phyloP scores from a whole-genome alignment of 2,329 filamentous ascomycete species.

The Boeremia exigua region DNA sequence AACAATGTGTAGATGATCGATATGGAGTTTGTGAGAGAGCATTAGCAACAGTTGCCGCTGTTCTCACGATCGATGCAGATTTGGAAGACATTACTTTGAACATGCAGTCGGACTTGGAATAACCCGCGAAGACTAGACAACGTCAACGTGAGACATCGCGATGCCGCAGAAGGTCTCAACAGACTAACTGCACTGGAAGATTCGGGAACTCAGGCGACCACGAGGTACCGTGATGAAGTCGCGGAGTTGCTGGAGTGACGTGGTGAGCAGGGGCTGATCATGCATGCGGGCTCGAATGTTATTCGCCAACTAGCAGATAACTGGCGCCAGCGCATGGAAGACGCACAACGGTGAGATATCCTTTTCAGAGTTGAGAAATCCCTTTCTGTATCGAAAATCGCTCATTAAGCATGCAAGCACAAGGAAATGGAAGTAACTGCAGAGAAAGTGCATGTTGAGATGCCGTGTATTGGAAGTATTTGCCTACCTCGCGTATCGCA shows the following conservation, averaged over 20 bases:
- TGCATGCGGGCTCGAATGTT: conserved; percentile 7
- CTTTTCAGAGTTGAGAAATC: not conserved
- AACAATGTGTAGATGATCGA: no score
- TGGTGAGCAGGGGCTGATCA: conserved; percentile 7
- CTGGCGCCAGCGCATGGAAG: conserved; percentile 11
- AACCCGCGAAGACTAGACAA: not conserved
- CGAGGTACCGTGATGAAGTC: not conserved
- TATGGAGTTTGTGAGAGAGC: not conserved
- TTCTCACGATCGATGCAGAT: not conserved
- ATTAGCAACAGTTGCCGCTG: not conserved
- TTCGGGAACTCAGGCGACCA: conserved; percentile 9
- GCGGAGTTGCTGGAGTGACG: conserved; percentile 15
- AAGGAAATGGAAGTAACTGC: not conserved
- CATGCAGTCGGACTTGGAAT: not conserved
- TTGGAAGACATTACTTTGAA: not conserved
- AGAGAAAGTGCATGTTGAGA: not conserved
- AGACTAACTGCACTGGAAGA: not conserved
- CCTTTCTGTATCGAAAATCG: not conserved
- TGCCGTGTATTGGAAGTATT: not conserved
- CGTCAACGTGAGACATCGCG: no score
- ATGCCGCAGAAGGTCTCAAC: conserved; percentile 7
- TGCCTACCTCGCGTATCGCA: not conserved
- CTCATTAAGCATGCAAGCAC: not conserved
- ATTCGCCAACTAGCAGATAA: conserved; percentile 6
- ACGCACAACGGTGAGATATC: not conserved